Base-by-base conservation (phyloP, 441 rosid genomes). In the Hura crepitans region DNA sequence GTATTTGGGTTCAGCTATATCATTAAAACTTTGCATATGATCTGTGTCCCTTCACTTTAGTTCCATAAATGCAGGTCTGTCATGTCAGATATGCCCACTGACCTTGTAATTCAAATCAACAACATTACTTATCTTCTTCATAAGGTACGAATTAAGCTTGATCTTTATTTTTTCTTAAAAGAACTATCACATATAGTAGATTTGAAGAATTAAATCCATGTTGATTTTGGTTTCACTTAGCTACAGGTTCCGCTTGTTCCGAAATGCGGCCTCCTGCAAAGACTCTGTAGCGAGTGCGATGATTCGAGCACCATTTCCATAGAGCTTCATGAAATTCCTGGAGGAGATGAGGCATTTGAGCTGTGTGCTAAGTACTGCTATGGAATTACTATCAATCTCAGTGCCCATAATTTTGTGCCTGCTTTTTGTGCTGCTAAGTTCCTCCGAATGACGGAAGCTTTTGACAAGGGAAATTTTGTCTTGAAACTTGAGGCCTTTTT, bases 321-420 rank as follows among this genome's bases (percentile, higher is more conserved):
- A 68, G 96, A 93, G 63, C 92, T 96, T 70, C 85, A 86, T 57
- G 98, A 93, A 58, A 85, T 91, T 79, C 99, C 99, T 0, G 99
- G 98, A 56, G 98, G 97, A 58, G 94, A 89, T 62, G 94, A 88
- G 59, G 97, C 98, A 55, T 93, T 96, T 50, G 99, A 96, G 72
- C 72, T 96, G 70, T 96, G 98, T 56, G 98, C 93, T 15, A 96
- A 96, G 75, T 96, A 83, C 78, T 95, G 99, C 84, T 95, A 95
- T 30, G 98, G 91, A 70, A 95, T 95, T 66, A 86, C 91, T 51
- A 88, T 95, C 80, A 88, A 83, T 77, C 87, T 92, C 77, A 74
- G 98, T 66, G 97, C 97, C 33, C 84, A 86, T 75, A 91, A 92
- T 89, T 84, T 95, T 68, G 93, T 91, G 17, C 79, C 85, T 37